Base-by-base conservation (phyloP, 179 eudicot genomes). In the Gypsophila paniculata region DNA sequence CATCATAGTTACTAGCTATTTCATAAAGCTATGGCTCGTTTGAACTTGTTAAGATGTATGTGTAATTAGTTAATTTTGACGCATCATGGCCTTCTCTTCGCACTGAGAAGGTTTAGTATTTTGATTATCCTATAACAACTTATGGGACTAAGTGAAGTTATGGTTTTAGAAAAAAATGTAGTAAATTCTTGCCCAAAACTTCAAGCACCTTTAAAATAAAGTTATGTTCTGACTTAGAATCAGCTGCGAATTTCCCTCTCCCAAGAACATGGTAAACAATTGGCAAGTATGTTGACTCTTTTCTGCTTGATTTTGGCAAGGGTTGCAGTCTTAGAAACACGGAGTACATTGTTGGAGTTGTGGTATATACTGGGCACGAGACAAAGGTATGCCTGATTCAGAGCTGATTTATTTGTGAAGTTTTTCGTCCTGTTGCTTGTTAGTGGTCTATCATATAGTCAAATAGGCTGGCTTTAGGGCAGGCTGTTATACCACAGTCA, bases 251-350 rank as follows among this genome's bases (percentile, higher is more conserved):
- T 23, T 49, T 25, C 44, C 48, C 22, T 8, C 39, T 8, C 44
- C 44, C n/a, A n/a, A 52, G n/a, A n/a, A n/a, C 52, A 51, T 53
- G 8, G 53, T 52, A 15, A 68, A 29, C 21, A 49, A 58, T 22
- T 65, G 72, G 23, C 64, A 8, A 42, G 26, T 18, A 58, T 26
- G 51, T 63, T 77, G 75, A 73, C 76, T 36, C 26, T 59, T 70
- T 61, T 39, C 52, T 64, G 62, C 61, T 76, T 71, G 39, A 52
- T 78, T 74, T 25, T 69, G 73, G 79, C 42, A 82, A 95, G 99
- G 99, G 99, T 22, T 95, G 99, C 83, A 90, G 93, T 84, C 86
- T 95, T 70, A 85, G 98, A 79, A 95, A 95, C 76, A 95, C 99
- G 0, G 88, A 87, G 75, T 85, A 85, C 81, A 86, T 95, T 38